Percentiles rank a stretch among this genome's conserved stretches.
Evolutionary conservation across 2,329 filamentous ascomycete species (phyloP).

Genomic region (Colletotrichum truncatum): DNA sequence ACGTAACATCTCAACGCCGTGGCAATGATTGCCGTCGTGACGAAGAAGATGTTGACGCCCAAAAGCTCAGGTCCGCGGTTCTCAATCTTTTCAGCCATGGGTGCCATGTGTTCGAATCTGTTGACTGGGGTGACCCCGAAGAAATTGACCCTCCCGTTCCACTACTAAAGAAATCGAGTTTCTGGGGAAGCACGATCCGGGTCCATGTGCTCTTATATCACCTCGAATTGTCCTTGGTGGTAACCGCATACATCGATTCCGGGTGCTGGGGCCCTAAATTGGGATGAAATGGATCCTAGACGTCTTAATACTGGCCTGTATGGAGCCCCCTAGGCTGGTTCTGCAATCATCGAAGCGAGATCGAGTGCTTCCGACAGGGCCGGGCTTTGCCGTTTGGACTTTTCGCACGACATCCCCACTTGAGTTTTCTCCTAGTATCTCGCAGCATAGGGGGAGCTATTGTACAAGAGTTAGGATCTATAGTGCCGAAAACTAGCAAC

Average conservation of each 20-base stretch:
- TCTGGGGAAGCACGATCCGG: neutral
- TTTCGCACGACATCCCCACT: neutral
- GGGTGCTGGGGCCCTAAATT: neutral
- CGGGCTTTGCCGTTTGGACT: neutral
- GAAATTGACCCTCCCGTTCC: slow-evolving; percentile 12
- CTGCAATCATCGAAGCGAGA: neutral
- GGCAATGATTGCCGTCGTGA: slow-evolving; percentile 38
- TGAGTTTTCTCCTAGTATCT: neutral
- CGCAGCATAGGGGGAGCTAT: neutral
- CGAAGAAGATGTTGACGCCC: slow-evolving; percentile 41
- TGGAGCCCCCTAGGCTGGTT: neutral
- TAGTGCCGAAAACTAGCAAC: neutral
- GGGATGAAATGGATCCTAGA: neutral
- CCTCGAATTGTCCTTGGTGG: too few relatives aligned
- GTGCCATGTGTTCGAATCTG: slow-evolving; percentile 3
- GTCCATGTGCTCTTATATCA: slow-evolving; percentile 3
- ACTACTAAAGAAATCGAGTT: neutral
- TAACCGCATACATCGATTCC: too few relatives aligned
- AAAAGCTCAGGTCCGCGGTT: slow-evolving; percentile 46
- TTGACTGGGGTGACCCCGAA: slow-evolving; percentile 5
- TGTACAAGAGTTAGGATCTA: neutral
- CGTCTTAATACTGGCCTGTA: neutral
- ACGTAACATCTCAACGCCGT: slow-evolving; percentile 44
- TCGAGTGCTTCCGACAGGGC: neutral
- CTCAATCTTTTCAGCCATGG: slow-evolving; percentile 35